Conservation (phyloP, 805 yeast genomes). For the Candida xyloterini region DNA sequence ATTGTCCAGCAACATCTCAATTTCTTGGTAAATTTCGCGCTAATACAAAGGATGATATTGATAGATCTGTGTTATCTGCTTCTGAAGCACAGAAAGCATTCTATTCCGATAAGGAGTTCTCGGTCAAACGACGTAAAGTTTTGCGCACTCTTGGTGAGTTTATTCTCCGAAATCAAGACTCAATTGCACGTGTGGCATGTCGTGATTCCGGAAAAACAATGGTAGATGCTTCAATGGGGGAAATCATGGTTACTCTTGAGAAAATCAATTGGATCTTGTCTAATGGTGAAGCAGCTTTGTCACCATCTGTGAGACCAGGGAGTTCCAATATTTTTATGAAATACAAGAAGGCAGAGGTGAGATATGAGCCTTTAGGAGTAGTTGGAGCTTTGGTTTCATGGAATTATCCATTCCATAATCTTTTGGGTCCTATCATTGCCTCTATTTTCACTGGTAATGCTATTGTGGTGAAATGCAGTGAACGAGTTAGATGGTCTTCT, state of each 20-base stretch:
- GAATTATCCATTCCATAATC: conserved; percentile 96
- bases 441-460: conserved; percentile 89
- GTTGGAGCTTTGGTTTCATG: conserved; percentile 91
- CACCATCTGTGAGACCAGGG: conserved; percentile 76
- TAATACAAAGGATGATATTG: conserved; percentile 67
- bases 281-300: conserved; percentile 73
- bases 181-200: conserved; percentile 88
- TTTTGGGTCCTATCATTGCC: conserved; percentile 90
- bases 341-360: conserved; percentile 88
- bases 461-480: conserved; percentile 89
- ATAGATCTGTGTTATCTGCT: conserved; percentile 54
- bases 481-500: conserved; percentile 94
- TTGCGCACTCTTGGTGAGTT: conserved; percentile 68
- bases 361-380: conserved; percentile 89
- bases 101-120: conserved; percentile 50
- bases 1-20: conserved; percentile 97
- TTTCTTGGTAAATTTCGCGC: conserved; percentile 70
- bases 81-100: conserved; percentile 52
- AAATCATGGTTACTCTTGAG: conserved; percentile 91
- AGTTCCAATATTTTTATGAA: conserved; percentile 82
- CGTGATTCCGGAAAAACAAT: conserved; percentile 95
- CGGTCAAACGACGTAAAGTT: conserved; percentile 60
- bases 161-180: conserved; percentile 77
- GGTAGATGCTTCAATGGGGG: conserved; percentile 96
- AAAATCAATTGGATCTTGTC: conserved; percentile 86